Conservation (phyloP, 2,329 filamentous ascomycete species). For the Fusarium tjaetaba region DNA sequence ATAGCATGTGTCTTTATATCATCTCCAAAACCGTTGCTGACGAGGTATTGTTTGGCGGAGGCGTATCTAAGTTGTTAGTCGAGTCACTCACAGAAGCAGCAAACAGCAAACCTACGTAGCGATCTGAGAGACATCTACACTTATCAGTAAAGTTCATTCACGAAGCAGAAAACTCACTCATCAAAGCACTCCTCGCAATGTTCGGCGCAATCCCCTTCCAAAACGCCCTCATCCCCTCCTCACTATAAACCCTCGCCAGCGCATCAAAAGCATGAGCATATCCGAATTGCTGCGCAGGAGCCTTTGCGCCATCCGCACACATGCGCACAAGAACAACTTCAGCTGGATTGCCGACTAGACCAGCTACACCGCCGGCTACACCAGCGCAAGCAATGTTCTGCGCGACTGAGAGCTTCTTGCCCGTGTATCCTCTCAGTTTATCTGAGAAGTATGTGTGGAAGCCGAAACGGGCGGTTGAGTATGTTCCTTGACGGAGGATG, state of each 20-base stretch:
- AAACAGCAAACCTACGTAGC: constrained; percentile 49
- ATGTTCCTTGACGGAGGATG: constrained; percentile 55
- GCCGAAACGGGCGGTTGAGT: constrained; percentile 57
- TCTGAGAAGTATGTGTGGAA: constrained; percentile 52
- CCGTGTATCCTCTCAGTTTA: constrained; percentile 41
- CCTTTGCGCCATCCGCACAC: constrained; percentile 57
- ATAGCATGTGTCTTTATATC: constrained; percentile 53
- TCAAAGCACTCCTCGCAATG: constrained; percentile 54
- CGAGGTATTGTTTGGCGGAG: constrained; percentile 48
- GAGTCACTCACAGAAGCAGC: not conserved
- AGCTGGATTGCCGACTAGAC: constrained; percentile 57
- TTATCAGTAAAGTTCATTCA: constrained; percentile 9
- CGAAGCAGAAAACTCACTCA: constrained; percentile 48
- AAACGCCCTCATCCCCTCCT: constrained; percentile 54
- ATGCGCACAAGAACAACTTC: constrained; percentile 57
- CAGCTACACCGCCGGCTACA: constrained; percentile 53
- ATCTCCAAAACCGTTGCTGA: constrained; percentile 46
- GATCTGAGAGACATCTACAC: constrained; percentile 55
- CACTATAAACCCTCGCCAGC: constrained; percentile 38
- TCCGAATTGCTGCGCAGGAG: constrained; percentile 47
- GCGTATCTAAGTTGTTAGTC: constrained; percentile 44
- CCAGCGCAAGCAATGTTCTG: constrained; percentile 53
- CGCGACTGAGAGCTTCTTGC: constrained; percentile 46
- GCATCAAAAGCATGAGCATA: constrained; percentile 53
- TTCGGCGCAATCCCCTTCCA: constrained; percentile 53